Percentiles rank a stretch among this genome's conserved stretches.
phyloP scores from a whole-genome alignment of 768 basidiomycete species.

The Panellus pusillus region DNA sequence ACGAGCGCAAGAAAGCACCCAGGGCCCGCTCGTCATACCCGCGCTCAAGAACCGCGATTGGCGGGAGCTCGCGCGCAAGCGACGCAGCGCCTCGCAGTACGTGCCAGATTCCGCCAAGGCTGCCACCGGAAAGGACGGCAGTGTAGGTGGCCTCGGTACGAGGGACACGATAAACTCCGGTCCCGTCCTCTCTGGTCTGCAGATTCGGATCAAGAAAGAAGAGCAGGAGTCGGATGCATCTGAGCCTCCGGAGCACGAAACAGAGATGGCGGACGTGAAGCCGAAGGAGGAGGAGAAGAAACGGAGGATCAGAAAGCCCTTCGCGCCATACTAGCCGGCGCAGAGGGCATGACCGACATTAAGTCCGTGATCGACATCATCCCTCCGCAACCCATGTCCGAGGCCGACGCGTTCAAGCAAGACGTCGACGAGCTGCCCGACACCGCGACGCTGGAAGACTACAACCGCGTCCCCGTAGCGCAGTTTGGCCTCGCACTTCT shows the following conservation, averaged over 20 bases:
- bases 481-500: conserved; percentile 93
- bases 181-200: conserved; percentile 68
- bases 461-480: conserved; percentile 86
- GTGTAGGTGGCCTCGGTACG: conserved; percentile 76
- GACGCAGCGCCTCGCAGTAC: conserved; percentile 55
- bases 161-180: conserved; percentile 77
- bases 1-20: conserved; percentile 46
- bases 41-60: conserved; percentile 88
- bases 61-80: conserved; percentile 74
- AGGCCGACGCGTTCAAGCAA: conserved; percentile 81
- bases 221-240: conserved; percentile 32
- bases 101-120: conserved; percentile 64
- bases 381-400: conserved; percentile 55
- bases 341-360: conserved; percentile 39
- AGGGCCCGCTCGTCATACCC: conserved; percentile 81
- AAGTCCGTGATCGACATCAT: conserved; percentile 63
- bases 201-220: conserved; percentile 40
- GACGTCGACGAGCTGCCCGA: conserved; percentile 83
- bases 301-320: conserved; percentile 82
- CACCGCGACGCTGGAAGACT: conserved; percentile 76
- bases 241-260: conserved; percentile 23
- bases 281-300: conserved; percentile 40
- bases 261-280: conserved; percentile 29
- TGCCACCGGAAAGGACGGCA: conserved; percentile 63
- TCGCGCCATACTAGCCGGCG: conserved; percentile 70